Base-by-base conservation (phyloP, 1,139 yeast species). In the Candida sanyaensis region DNA sequence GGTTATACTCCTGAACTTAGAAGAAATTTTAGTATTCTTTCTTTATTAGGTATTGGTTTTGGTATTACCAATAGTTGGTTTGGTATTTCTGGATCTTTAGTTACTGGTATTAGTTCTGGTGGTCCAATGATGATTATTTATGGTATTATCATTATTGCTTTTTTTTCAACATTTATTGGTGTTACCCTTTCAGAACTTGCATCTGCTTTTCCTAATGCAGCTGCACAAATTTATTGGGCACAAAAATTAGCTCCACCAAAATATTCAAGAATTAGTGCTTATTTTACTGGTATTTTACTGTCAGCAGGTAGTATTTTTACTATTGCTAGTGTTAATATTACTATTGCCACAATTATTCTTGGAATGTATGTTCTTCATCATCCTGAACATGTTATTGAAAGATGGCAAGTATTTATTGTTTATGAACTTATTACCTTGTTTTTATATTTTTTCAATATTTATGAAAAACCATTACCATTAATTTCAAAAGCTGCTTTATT, bases 101-200 rank as follows among this genome's bases (percentile, higher is more conserved):
- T 81, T 47, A 79, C 86, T 12, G 86, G 86, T 56, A 81, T 83
- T 48, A 69, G 74, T 48, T 79, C 86, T 31, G 88, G 88, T 52
- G 89, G 89, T 23, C 88, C 89, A 9, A 69, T 83, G 73, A 65
- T 83, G 69, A 79, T 84, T 53, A 78, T 83, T 13, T 84, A 83
- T 56, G 89, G 89, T 55, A 83, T 84, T 55, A 68, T 84, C 26
- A 83, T 84, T 54, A 75, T 84, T 47, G 82, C 88, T 0, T 64
- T 64, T 50, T 58, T 73, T 30, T 69, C 77, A 3, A 63, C 61
- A 55, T 65, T 69, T 53, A 63, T 73, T 44, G 78, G 72, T 24
- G 60, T 69, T 17, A 68, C 73, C 3, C 63, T 70, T 51, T 66
- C 81, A 12, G 86, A 81, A 52, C 65, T 81, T 58, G 71, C 81